Conservation (phyloP, 2,329 filamentous ascomycete genomes). For the Fusarium sulawesiense region DNA sequence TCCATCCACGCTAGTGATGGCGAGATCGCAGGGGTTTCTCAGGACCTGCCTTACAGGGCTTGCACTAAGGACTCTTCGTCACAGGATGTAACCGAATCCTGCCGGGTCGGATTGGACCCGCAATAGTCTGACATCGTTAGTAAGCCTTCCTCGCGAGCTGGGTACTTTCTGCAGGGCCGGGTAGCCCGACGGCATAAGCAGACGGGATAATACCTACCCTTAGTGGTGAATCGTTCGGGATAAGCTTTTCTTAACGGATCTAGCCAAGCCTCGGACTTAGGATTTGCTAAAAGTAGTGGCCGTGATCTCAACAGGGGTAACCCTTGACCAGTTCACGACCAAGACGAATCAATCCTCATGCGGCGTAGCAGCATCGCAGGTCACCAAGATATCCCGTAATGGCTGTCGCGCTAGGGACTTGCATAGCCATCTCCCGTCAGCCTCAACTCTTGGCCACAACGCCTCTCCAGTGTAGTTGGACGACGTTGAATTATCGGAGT, state of each 20-base stretch:
- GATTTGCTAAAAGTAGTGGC: neutral
- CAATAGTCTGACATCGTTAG: slow-evolving; percentile 2
- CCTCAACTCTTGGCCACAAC: neutral
- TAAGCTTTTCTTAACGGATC: neutral
- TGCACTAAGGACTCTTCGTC: slow-evolving; percentile 3
- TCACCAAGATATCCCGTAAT: neutral
- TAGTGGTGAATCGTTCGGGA: neutral
- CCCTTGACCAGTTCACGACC: neutral
- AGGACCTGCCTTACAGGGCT: slow-evolving; percentile 1
- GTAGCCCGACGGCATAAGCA: neutral
- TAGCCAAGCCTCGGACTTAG: slow-evolving; percentile 1
- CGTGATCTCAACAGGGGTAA: neutral
- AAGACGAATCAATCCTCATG: neutral
- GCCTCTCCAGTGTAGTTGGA: neutral
- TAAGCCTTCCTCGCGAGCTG: neutral
- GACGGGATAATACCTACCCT: neutral
- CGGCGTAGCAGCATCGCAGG: neutral
- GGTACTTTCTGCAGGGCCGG: neutral
- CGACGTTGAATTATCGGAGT: neutral
- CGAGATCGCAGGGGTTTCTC: neutral
- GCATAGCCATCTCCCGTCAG: neutral
- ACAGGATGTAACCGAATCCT: neutral
- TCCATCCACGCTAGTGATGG: slow-evolving; percentile 1
- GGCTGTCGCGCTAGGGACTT: slow-evolving; percentile 3
- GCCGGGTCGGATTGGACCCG: neutral